A percentile compares a stretch with the other conserved stretches of the same genome.
These are phyloP conservation scores for Mucor piriformis DNA, from an alignment of 371 early-diverging fungal species.

Conservation along the genomic window DNA sequence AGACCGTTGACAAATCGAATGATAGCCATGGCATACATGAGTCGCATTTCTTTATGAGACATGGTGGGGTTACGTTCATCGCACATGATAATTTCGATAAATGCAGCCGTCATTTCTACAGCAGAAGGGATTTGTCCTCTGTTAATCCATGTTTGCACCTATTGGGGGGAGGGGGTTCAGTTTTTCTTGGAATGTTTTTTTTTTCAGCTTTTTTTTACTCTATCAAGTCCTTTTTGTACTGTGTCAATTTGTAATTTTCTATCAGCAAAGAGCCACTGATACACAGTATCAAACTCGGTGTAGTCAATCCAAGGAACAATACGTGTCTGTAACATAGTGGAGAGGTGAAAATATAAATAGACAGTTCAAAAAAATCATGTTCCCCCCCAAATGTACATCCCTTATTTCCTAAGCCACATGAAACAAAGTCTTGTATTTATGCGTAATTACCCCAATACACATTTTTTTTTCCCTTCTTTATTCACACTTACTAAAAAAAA, in stretches of 20 bases:
- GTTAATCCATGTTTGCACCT: constrained; percentile 69
- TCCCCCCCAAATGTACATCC: too few species aligned
- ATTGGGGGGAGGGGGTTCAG: not conserved
- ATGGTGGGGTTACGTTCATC: constrained; percentile 43
- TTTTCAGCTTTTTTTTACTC: constrained; percentile 24
- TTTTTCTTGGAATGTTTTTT: not conserved
- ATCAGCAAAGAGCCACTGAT: constrained; percentile 47
- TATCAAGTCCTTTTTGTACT: constrained; percentile 36
- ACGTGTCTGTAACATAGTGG: constrained; percentile 32
- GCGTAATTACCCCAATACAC: not conserved
- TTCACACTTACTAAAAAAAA: not conserved
- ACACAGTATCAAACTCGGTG: constrained; percentile 50
- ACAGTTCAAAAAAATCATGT: too few species aligned
- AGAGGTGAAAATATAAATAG: not conserved
- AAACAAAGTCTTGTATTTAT: not conserved
- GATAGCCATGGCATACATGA: constrained; percentile 59
- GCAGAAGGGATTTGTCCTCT: constrained; percentile 65
- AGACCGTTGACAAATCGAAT: constrained; percentile 70
- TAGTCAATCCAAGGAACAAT: constrained; percentile 53
- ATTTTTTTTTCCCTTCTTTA: not conserved
- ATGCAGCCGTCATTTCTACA: constrained; percentile 57
- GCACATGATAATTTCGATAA: constrained; percentile 57
- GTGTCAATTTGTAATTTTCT: constrained; percentile 23
- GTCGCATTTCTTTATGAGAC: constrained; percentile 57
- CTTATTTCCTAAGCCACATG: constrained; percentile 10